phyloP scores from a whole-genome alignment of 805 yeast species.

The Cyberlindnera suaveolens region DNA sequence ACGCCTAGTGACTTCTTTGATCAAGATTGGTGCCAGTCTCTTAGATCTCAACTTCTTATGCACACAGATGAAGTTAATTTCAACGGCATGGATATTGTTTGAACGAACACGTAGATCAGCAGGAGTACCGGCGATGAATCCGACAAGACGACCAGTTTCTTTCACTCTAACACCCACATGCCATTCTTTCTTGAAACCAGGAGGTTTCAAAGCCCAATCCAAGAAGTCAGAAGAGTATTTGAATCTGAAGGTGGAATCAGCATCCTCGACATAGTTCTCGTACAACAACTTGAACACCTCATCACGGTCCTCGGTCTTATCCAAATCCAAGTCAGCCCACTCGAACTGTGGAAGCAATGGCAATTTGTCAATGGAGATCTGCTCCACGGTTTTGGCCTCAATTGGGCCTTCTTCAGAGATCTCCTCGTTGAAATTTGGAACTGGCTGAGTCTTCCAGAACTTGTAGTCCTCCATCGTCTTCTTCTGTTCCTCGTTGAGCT shows the following conservation, averaged over 20 bases:
- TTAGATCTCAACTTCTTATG: constrained; percentile 93
- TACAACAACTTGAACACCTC: constrained; percentile 77
- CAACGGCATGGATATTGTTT: constrained; percentile 57
- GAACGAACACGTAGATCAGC: constrained; percentile 56
- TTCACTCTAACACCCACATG: constrained; percentile 89
- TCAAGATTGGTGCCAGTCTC: constrained; percentile 88
- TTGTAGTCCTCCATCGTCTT: constrained; percentile 84
- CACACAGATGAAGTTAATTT: constrained; percentile 88
- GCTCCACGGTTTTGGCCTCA: constrained; percentile 65
- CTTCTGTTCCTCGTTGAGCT: constrained; percentile 49
- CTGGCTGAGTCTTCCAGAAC: constrained; percentile 99
- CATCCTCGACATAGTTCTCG: constrained; percentile 92
- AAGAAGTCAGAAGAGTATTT: constrained; percentile 79
- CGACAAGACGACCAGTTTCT: constrained; percentile 70
- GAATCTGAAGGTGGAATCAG: constrained; percentile 86
- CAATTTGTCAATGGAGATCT: constrained; percentile 64
- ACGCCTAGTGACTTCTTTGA: constrained; percentile 90
- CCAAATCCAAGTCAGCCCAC: constrained; percentile 77
- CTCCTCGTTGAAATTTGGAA: constrained; percentile 65
- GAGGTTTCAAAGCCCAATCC: constrained; percentile 90
- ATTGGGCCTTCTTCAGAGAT: constrained; percentile 76
- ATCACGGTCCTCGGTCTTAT: constrained; percentile 48
- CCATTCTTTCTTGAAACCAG: constrained; percentile 90
- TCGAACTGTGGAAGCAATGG: constrained; percentile 71
- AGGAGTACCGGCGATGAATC: constrained; percentile 90